Evolutionary conservation across 441 rosid genomes (phyloP), one percentile per base, ranked within the genome.

Genomic region (Erodium chrysanthum): DNA sequence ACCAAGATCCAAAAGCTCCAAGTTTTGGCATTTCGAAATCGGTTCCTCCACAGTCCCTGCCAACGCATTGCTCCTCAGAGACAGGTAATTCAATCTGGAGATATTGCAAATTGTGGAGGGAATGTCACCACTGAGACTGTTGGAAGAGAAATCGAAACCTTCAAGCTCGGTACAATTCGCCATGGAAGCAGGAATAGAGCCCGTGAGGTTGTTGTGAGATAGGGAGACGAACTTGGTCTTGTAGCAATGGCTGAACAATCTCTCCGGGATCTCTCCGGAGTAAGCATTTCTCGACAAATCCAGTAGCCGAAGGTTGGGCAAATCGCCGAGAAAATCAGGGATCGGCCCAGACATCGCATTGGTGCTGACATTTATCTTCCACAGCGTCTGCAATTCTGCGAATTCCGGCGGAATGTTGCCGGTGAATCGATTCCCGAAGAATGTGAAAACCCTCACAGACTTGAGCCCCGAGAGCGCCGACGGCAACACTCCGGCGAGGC

Each of bases 341-440:
- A 89, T 85, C 12, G 85, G 78, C 76, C 98, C 98, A 68, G 96
- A 86, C 14, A 93, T 72, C 8, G 87, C 87, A 81, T 93, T 93
- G 21, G 94, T 86, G 71, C 98, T 93, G 71, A 93, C 78, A 78
- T 93, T 93, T 65, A 93, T 90, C 83, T 87, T 90, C 97, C 97
- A 87, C 68, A 93, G 80, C 40, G 92, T 83, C 66, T 77, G 76
- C 29, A 93, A 76, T 59, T 79, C 77, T 4, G 81, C 85, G 79
- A 85, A 93, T 68, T 89, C 96, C 40, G 12, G 56, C 5, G 97
- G 98, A 76, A 93, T 71, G 64, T 85, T 88, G 70, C 98, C 97
- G 33, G 85, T 75, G 77, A 93, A 87, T 66, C 75, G 80, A 77
- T 93, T 93, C 46, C 96, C 96, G 74, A 77, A 93, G 85, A 93